phyloP scores from a whole-genome alignment of 2,329 filamentous ascomycete genomes.

The Aspergillus niger region DNA sequence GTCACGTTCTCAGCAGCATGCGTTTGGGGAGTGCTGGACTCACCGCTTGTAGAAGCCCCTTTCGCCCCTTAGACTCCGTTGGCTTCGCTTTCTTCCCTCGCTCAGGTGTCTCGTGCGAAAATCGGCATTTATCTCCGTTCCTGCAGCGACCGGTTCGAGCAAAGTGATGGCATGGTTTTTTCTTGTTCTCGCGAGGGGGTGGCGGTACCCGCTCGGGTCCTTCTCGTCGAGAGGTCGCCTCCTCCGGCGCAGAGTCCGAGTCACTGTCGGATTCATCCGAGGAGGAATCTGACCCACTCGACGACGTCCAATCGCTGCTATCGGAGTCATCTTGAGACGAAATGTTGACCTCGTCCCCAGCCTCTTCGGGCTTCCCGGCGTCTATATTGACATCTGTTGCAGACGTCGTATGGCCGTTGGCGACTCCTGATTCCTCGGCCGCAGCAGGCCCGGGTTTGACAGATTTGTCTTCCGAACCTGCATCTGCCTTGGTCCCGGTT shows the following conservation, averaged over 20 bases:
- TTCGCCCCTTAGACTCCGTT: conserved; percentile 35
- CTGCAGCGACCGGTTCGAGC: conserved; percentile 44
- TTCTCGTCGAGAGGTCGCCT: conserved; percentile 43
- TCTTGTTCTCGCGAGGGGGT: conserved; percentile 38
- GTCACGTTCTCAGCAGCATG: background rate
- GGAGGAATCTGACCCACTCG: conserved; percentile 36
- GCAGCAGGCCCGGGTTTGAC: background rate
- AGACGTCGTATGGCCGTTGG: background rate
- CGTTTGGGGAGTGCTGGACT: conserved; percentile 20
- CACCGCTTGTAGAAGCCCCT: conserved; percentile 49
- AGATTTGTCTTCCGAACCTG: background rate
- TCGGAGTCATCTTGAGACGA: conserved; percentile 23
- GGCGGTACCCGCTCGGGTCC: conserved; percentile 44
- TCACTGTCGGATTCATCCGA: conserved; percentile 29
- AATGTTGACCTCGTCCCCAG: conserved; percentile 13
- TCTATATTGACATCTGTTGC: background rate
- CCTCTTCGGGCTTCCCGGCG: background rate
- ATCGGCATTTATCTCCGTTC: conserved; percentile 46
- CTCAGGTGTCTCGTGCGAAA: conserved; percentile 42
- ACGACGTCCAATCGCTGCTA: conserved; percentile 43
- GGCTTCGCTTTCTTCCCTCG: conserved; percentile 30
- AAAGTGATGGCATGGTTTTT: conserved; percentile 44
- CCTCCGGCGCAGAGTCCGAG: conserved; percentile 43
- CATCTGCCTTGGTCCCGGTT: background rate
- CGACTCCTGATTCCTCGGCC: background rate